phyloP scores from a whole-genome alignment of 805 yeast genomes.

The Alloascoidea hylecoeti region DNA sequence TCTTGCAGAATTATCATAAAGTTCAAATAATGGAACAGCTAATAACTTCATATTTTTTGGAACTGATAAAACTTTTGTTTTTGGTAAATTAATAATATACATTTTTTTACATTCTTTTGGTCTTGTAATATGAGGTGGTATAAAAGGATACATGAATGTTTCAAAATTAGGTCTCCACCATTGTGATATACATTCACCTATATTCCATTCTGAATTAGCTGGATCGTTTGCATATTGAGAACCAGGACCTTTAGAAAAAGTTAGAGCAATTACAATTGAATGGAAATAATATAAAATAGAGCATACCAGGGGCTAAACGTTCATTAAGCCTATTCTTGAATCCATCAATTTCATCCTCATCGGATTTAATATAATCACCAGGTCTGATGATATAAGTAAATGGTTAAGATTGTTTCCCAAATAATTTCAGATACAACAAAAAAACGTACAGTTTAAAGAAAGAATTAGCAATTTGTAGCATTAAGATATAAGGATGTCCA shows the following conservation, averaged over 20 bases:
- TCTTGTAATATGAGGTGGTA: conserved; percentile 19
- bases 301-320: conserved; percentile 9
- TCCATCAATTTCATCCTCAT: conserved; percentile 14
- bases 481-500: conserved; percentile 17
- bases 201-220: conserved; percentile 13
- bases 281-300: not conserved
- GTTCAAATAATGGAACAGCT: conserved; percentile 18
- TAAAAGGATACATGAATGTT: conserved; percentile 16
- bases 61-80: conserved; percentile 12
- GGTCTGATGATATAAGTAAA: too few species aligned
- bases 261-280: not conserved
- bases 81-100: conserved; percentile 15
- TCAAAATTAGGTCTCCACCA: conserved; percentile 21
- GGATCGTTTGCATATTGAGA: conserved; percentile 7
- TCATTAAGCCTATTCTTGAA: conserved; percentile 11
- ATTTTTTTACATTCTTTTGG: conserved; percentile 19
- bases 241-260: conserved; percentile 2
- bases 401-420: too few species aligned
- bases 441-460: conserved; percentile 14
- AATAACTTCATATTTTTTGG: conserved; percentile 17
- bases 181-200: conserved; percentile 18
- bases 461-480: conserved; percentile 17
- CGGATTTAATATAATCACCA: conserved; percentile 13
- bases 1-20: conserved; percentile 15
- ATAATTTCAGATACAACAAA: not conserved